Conservation (phyloP, 495 filamentous ascomycete genomes). For the Hypomontagnella monticulosa region DNA sequence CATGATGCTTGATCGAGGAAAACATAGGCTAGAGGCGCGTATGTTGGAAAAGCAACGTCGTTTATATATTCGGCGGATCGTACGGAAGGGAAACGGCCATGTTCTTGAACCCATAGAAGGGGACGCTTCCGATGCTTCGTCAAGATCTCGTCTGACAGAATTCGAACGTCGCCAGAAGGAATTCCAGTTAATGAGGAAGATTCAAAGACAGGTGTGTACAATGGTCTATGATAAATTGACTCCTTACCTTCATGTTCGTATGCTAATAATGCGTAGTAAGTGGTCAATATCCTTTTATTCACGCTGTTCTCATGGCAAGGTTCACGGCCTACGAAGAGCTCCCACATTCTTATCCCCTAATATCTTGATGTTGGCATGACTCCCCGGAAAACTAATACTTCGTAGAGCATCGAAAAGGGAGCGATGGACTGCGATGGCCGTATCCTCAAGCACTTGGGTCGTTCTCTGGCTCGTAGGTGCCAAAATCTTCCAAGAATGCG, state of each 20-base stretch:
- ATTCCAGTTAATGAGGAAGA: constrained; percentile 84
- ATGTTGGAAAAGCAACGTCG: constrained; percentile 75
- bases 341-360: neutral
- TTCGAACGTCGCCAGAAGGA: constrained; percentile 73
- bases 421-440: constrained; percentile 72
- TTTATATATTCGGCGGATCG: constrained; percentile 62
- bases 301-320: neutral
- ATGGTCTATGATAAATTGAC: neutral
- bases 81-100: constrained; percentile 56
- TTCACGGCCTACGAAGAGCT: neutral
- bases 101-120: constrained; percentile 60
- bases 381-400: constrained; percentile 11
- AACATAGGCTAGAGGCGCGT: constrained; percentile 72
- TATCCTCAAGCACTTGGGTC: constrained; percentile 72
- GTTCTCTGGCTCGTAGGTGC: constrained; percentile 83
- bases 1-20: constrained; percentile 80
- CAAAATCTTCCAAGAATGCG: constrained; percentile 68
- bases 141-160: constrained; percentile 51
- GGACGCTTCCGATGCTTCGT: constrained; percentile 32
- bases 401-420: constrained; percentile 63
- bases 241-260: neutral
- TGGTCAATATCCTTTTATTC: neutral
- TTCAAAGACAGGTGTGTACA: constrained; percentile 63
- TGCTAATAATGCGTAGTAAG: constrained; percentile 35
- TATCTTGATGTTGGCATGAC: neutral